Conservation (phyloP, 805 yeast genomes). For the Yarrowia divulgata region DNA sequence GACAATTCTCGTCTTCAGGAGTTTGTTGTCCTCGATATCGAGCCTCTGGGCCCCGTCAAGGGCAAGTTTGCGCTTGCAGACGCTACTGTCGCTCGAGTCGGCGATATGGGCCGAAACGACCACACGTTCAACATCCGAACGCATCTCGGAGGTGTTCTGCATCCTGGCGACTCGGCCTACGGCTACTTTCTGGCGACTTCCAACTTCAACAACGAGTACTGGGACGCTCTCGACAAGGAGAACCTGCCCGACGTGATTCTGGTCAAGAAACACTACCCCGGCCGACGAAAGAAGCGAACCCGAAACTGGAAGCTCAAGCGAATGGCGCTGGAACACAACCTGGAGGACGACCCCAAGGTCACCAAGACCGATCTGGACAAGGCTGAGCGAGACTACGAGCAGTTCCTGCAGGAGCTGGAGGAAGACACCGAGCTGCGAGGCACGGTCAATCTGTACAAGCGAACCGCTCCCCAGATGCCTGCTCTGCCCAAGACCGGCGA, state of each 20-base stretch:
- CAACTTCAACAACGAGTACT: slow-evolving; percentile 80
- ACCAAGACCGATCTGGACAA: slow-evolving; percentile 82
- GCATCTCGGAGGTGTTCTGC: slow-evolving; percentile 87
- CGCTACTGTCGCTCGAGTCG: slow-evolving; percentile 78
- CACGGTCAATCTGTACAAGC: slow-evolving; percentile 86
- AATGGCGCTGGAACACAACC: slow-evolving; percentile 88
- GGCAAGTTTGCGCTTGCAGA: slow-evolving; percentile 87
- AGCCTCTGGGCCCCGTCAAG: slow-evolving; percentile 80
- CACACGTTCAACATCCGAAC: slow-evolving; percentile 79
- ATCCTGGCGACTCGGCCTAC: slow-evolving; percentile 91
- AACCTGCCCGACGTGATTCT: slow-evolving; percentile 83
- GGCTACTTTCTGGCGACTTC: slow-evolving; percentile 85
- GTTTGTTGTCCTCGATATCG: slow-evolving; percentile 86
- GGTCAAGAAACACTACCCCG: slow-evolving; percentile 85
- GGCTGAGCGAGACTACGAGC: slow-evolving; percentile 93
- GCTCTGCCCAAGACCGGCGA: slow-evolving; percentile 44
- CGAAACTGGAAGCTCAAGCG: slow-evolving; percentile 95
- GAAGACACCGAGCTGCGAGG: slow-evolving; percentile 95
- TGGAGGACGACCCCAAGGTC: slow-evolving; percentile 57
- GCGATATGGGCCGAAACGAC: slow-evolving; percentile 83
- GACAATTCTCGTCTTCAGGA: slow-evolving; percentile 72
- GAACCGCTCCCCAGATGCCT: slow-evolving; percentile 49
- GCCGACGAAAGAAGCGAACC: slow-evolving; percentile 77
- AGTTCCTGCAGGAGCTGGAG: slow-evolving; percentile 95
- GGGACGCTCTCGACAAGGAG: slow-evolving; percentile 59